Conservation (phyloP, 768 basidiomycete genomes). For the Hygrocybe punicea region DNA sequence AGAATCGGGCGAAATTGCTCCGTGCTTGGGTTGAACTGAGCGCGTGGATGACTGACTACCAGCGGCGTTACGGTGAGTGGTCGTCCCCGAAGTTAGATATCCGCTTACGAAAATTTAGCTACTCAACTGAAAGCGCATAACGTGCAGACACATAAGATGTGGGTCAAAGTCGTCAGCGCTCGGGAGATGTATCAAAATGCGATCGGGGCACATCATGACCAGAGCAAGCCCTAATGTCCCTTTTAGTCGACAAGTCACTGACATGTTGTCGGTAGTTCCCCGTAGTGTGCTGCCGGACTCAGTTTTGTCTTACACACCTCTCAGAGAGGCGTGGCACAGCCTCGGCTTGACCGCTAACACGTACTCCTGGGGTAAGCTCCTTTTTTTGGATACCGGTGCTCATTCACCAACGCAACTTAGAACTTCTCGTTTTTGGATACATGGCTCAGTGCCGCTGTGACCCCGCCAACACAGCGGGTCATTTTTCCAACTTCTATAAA, state of each 20-base stretch:
- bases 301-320: conserved; percentile 35
- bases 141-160: conserved; percentile 33
- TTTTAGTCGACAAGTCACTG: neutral
- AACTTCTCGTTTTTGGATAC: conserved; percentile 74
- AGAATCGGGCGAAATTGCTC: conserved; percentile 59
- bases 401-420: conserved; percentile 34
- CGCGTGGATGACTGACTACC: conserved; percentile 63
- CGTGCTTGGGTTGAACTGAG: conserved; percentile 78
- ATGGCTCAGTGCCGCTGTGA: conserved; percentile 80
- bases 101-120: conserved; percentile 32
- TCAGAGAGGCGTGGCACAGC: conserved; percentile 40
- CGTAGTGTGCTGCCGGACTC: conserved; percentile 50
- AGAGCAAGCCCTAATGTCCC: conserved; percentile 47
- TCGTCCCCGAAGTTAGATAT: conserved; percentile 5
- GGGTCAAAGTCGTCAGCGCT: conserved; percentile 54
- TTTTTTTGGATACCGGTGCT: neutral
- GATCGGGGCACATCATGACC: conserved; percentile 74
- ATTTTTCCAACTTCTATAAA: conserved; percentile 58
- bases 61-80: conserved; percentile 42
- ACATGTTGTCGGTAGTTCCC: conserved; percentile 38
- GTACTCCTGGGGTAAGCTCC: conserved; percentile 56
- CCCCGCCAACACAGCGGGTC: conserved; percentile 55
- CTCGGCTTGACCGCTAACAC: conserved; percentile 68
- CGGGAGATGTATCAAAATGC: conserved; percentile 70
- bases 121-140: conserved; percentile 44